Percentiles rank a stretch among this genome's conserved stretches.
These are phyloP conservation scores for Oryza meridionalis DNA, from an alignment of 176 grass and related monocot species.

Conservation along the genomic window DNA sequence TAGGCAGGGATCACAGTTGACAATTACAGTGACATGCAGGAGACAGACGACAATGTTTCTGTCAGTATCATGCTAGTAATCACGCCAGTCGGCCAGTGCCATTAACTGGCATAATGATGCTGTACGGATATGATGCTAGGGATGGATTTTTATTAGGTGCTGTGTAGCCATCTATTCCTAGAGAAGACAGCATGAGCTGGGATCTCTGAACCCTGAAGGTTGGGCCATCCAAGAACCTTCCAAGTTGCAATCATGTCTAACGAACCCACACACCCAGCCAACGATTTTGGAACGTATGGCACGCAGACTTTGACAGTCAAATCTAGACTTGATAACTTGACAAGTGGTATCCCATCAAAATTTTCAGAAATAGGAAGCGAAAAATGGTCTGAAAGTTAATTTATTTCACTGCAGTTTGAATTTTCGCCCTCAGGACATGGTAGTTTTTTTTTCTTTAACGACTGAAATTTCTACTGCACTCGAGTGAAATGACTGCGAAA, in stretches of 20 bases:
- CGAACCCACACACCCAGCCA: neutral
- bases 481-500: neutral
- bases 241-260: conserved; percentile 17
- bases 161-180: neutral
- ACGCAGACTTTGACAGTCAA: conserved; percentile 36
- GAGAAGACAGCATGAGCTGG: neutral
- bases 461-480: neutral
- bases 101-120: conserved; percentile 21
- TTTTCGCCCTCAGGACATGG: neutral
- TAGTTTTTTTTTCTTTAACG: neutral
- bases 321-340: neutral
- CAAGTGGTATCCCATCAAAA: neutral
- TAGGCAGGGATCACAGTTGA: conserved; percentile 8
- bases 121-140: neutral
- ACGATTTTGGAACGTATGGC: conserved; percentile 2
- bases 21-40: neutral
- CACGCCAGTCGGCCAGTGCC: neutral
- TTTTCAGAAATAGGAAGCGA: neutral
- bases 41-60: conserved; percentile 10
- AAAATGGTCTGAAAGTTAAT: neutral
- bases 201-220: too few species aligned
- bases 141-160: neutral
- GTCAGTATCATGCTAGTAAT: conserved; percentile 1
- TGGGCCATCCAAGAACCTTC: conserved; percentile 48
- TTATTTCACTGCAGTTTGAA: neutral